Base-by-base conservation (phyloP, 2,329 filamentous ascomycete genomes). In the Botrytis pseudocinerea region DNA sequence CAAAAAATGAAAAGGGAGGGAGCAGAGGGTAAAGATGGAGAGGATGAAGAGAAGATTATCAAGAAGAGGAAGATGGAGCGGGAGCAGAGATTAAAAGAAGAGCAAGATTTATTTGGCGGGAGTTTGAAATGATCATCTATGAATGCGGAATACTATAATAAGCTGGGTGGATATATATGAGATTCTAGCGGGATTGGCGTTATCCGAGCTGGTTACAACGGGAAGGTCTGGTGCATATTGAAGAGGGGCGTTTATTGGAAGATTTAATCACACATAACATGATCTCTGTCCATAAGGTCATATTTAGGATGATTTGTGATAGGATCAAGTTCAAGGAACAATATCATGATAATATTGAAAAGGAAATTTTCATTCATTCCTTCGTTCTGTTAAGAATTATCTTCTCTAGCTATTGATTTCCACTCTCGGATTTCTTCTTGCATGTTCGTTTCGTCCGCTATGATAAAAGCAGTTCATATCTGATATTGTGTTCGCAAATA, bases 1-100 rank as follows among this genome's bases (percentile, higher is more conserved):
- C 78, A 80, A 69, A 87, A 87, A 75, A 88, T 89, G 32, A 87
- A 91, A 77, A 89, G 89, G 65, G 87, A 90, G 35, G 74, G 69
- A 9, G 65, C 32, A 28, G 73, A 73, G 18, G 65, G 59, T 7
- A 69, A 57, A 69, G 48, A 69, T 22, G 80, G 83, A 71, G 75
- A 75, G 14, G 74, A 75, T 62, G 76, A 79, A 35, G 78, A 79
- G 70, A 78, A 79, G 73, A 68, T 76, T 42, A 70, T 79, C 7
- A 80, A 83, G 79, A 86, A 83, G 76, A 79, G 81, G n/a, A 80
- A 84, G 72, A 73, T 82, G 38, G 84, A 85, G 78, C 81, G 83
- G 14, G 71, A 70, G 74, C 82, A 85, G 65, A 82, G 81, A 46
- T 74, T 77, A 48, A 76, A 77, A 25, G 80, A 78, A 63, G 81